Evolutionary conservation across 495 filamentous ascomycete species (phyloP).

Genomic region (Margaritispora aquatica): DNA sequence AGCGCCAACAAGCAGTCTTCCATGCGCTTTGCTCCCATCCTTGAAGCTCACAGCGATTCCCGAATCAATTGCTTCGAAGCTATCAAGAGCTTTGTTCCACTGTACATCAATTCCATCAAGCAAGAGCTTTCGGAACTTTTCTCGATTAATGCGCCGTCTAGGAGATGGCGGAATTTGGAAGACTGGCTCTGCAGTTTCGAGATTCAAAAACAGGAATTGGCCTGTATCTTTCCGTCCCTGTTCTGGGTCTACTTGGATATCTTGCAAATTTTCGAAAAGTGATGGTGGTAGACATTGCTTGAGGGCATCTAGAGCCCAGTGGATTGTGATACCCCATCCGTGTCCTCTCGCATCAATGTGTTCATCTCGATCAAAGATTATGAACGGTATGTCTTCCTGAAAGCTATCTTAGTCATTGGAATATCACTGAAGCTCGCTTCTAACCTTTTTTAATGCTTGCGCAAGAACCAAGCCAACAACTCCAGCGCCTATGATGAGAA

Average conservation of each 20-base stretch:
- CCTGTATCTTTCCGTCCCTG: constrained; percentile 27
- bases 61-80: constrained; percentile 28
- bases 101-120: constrained; percentile 31
- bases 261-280: constrained; percentile 30
- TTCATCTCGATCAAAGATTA: constrained; percentile 50
- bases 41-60: constrained; percentile 30
- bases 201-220: constrained; percentile 35
- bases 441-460: constrained; percentile 35
- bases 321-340: constrained; percentile 47
- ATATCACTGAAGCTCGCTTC: neutral
- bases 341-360: constrained; percentile 34
- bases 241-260: constrained; percentile 35
- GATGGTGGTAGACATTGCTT: constrained; percentile 30
- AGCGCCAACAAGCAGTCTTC: constrained; percentile 34
- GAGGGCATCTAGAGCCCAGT: constrained; percentile 39
- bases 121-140: constrained; percentile 35
- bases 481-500: constrained; percentile 28
- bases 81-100: constrained; percentile 44
- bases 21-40: constrained; percentile 30
- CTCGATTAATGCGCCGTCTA: constrained; percentile 36
- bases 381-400: constrained; percentile 26
- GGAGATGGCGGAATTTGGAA: constrained; percentile 26
- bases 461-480: constrained; percentile 49
- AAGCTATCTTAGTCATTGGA: neutral
- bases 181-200: constrained; percentile 34